These are phyloP conservation scores for Suillus ampliporus DNA, from an alignment of 768 basidiomycete species.

Conservation along the genomic window DNA sequence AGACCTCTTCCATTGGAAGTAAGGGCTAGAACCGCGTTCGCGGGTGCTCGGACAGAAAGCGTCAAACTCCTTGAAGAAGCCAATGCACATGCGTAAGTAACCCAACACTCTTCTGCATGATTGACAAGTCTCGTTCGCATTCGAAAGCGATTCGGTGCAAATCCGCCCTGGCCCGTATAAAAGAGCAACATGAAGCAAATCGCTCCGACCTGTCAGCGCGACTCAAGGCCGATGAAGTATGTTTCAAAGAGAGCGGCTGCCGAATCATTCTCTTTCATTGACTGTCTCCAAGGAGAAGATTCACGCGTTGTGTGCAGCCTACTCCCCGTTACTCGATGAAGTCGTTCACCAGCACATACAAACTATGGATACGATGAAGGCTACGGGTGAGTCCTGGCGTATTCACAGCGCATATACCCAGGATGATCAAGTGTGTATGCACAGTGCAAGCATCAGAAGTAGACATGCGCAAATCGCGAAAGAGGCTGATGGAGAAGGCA, in stretches of 20 bases:
- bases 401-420: background rate
- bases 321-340: constrained; percentile 35
- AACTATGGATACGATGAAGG: constrained; percentile 37
- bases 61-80: constrained; percentile 30
- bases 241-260: background rate
- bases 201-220: constrained; percentile 4
- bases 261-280: constrained; percentile 3
- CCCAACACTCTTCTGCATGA: background rate
- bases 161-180: constrained; percentile 26
- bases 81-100: constrained; percentile 31
- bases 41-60: constrained; percentile 16
- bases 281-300: constrained; percentile 28
- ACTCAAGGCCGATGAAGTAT: background rate
- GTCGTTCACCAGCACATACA: constrained; percentile 38
- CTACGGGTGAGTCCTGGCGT: constrained; percentile 34
- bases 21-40: constrained; percentile 24
- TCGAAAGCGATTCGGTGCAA: constrained; percentile 26
- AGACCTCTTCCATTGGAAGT: constrained; percentile 24
- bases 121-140: constrained; percentile 1
- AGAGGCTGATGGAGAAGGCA: constrained; percentile 38
- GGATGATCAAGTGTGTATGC: background rate
- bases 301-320: constrained; percentile 26
- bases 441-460: constrained; percentile 39
- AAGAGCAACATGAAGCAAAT: constrained; percentile 24
- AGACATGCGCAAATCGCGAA: constrained; percentile 41